These are phyloP conservation scores for Cercospora zeae-maydis DNA, from an alignment of 2,329 filamentous ascomycete genomes.

Conservation along the genomic window DNA sequence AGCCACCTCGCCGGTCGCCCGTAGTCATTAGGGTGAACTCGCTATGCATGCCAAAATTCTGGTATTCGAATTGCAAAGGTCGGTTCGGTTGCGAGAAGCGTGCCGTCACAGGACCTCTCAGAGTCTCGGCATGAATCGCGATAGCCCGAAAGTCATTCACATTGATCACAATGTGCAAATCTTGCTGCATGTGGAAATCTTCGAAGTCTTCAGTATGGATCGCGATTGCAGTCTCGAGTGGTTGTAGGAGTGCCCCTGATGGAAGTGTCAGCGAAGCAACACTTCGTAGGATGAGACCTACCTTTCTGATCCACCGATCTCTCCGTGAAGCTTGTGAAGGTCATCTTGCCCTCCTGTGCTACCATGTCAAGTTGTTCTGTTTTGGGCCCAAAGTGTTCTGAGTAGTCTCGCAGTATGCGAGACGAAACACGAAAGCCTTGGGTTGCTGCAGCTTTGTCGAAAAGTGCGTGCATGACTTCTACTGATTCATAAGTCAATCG, in stretches of 20 bases:
- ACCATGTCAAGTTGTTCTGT: conserved; percentile 79
- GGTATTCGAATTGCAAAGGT: conserved; percentile 70
- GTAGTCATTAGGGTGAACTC: conserved; percentile 82
- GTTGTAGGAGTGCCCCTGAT: conserved; percentile 71
- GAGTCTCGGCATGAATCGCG: conserved; percentile 68
- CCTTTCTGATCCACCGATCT: conserved; percentile 68
- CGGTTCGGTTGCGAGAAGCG: conserved; percentile 67
- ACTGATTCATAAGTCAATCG: conserved; percentile 70
- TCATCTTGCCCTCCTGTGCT: conserved; percentile 63
- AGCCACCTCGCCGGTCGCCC: conserved; percentile 54
- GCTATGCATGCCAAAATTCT: conserved; percentile 63
- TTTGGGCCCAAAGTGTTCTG: conserved; percentile 76
- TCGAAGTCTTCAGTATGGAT: conserved; percentile 75
- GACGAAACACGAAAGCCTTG: conserved; percentile 73
- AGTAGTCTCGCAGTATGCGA: conserved; percentile 66
- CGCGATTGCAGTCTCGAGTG: conserved; percentile 73
- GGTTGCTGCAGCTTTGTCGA: conserved; percentile 61
- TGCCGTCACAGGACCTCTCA: conserved; percentile 63
- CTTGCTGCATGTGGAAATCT: conserved; percentile 68
- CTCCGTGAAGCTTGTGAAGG: conserved; percentile 78
- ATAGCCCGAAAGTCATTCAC: conserved; percentile 82
- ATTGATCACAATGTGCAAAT: conserved; percentile 73
- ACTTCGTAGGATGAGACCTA: conserved; percentile 30
- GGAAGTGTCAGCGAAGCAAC: conserved; percentile 14
- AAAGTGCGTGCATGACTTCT: conserved; percentile 72